A percentile compares a stretch with the other conserved stretches of the same genome.
Evolutionary conservation across 2,329 filamentous ascomycete genomes (phyloP).

Genomic region (Drechslerella coelobrocha): DNA sequence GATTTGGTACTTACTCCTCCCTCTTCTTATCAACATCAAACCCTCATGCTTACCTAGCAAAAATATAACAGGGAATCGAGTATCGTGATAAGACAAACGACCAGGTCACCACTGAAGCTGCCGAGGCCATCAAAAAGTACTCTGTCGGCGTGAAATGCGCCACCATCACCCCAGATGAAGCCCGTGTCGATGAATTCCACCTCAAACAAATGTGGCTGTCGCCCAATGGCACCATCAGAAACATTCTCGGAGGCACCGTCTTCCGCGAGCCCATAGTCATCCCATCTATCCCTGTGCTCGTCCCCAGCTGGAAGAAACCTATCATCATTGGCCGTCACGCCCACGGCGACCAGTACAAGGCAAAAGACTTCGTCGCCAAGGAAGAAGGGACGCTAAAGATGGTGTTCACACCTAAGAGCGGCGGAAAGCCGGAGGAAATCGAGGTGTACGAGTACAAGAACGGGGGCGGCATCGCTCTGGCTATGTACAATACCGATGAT

Average conservation of each 20-base stretch:
- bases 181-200: constrained; percentile 95
- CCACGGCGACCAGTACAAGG: constrained; percentile 97
- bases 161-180: constrained; percentile 98
- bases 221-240: constrained; percentile 87
- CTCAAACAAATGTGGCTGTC: constrained; percentile 99
- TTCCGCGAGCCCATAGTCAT: constrained; percentile 99
- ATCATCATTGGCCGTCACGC: constrained; percentile 99
- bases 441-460: constrained; percentile 89
- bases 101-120: constrained; percentile 91
- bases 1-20: constrained; percentile 66
- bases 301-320: constrained; percentile 97
- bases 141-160: constrained; percentile 98
- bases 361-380: constrained; percentile 85
- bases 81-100: constrained; percentile 97
- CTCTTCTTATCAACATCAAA: constrained; percentile 30
- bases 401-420: constrained; percentile 84
- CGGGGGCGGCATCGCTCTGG: constrained; percentile 86
- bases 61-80: constrained; percentile 69
- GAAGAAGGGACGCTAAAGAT: constrained; percentile 89
- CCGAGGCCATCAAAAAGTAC: constrained; percentile 99
- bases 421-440: constrained; percentile 80
- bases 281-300: constrained; percentile 85
- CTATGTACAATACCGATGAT: constrained; percentile 98
- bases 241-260: constrained; percentile 84
- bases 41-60: constrained; percentile 49